Conservation (phyloP, 2,329 filamentous ascomycete genomes). For the Rhinocladiella mackenziei region DNA sequence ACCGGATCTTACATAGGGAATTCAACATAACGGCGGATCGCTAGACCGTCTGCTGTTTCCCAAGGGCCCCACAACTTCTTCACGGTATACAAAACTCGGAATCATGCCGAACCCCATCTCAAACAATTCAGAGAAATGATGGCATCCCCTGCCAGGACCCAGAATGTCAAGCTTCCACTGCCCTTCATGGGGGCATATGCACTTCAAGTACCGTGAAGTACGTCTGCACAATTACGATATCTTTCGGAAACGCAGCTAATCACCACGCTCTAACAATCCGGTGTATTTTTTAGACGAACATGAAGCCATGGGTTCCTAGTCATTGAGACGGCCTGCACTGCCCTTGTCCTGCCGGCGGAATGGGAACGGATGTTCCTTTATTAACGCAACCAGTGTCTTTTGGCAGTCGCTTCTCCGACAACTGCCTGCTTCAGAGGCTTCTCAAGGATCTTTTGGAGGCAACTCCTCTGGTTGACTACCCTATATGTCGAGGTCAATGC, state of each 20-base stretch:
- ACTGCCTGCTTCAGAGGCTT: no score
- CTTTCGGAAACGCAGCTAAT: conserved; percentile 8
- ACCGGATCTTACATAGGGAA: conserved; percentile 8
- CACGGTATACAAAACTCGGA: conserved; percentile 9
- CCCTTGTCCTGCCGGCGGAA: no score
- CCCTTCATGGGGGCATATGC: conserved; percentile 9
- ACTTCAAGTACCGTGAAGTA: conserved; percentile 11
- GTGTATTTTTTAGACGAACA: no score
- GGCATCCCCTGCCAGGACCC: conserved; percentile 6
- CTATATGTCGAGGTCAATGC: no score
- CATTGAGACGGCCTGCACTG: no score
- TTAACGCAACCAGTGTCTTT: no score
- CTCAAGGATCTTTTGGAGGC: no score
- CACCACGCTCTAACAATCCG: conserved; percentile 1
- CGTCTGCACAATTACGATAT: conserved; percentile 13
- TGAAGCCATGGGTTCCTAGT: no score
- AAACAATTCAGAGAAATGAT: conserved; percentile 4
- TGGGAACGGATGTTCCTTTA: no score
- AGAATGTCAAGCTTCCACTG: conserved; percentile 6
- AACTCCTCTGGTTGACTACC: no score
- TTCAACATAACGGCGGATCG: background rate
- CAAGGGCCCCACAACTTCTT: conserved; percentile 11
- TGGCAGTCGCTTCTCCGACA: no score
- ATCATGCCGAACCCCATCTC: conserved; percentile 11
- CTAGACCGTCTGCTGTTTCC: conserved; percentile 7